Evolutionary conservation across 495 filamentous ascomycete genomes (phyloP), one percentile per base, ranked within the genome.

Genomic region (Penicillium arizonense): DNA sequence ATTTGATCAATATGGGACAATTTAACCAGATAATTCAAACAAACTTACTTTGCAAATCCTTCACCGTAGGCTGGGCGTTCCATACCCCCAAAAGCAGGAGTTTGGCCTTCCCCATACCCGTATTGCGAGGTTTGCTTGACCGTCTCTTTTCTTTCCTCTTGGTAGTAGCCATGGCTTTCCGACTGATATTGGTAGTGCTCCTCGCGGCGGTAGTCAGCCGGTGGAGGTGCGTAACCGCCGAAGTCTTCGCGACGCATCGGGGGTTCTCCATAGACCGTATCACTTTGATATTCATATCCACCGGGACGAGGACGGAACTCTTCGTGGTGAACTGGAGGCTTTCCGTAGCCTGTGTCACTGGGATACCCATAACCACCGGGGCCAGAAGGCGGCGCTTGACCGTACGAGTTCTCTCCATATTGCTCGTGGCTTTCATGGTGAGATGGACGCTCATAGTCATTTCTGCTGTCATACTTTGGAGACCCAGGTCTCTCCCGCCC

Each of bases 401-500:
- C 56, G 44, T 42, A 59, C 13, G 34, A 71, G 58, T 67, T 50
- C 41, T 75, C 64, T 24, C 76, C 65, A 41, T 72, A 72, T 10
- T 63, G 58, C 32, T 70, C 52, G 51, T 71, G 74, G 13, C 69
- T 65, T 18, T 72, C 62, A 32, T 68, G 56, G 11, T 61, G 59
- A 20, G 66, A 67, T 46, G 61, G 63, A 43, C 30, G 49, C 47
- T 58, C 43, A 35, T 50, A 37, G 10, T 57, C 56, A 36, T 72
- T 61, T 1, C 56, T 51, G 20, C 66, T 71, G 38, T 71, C 62
- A 37, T 74, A 68, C 13, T 33, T 41, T 41, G 68, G 65, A 34
- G 69, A 71, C 54, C 76, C 58, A 56, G 14, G 41, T 38, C 69
- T 66, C 49, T 44, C 63, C 58, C 48, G 64, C 46, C 41, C 69